Evolutionary conservation across 495 filamentous ascomycete species (phyloP), one percentile per base, ranked within the genome.

Genomic region (Pseudevernia furfuracea): DNA sequence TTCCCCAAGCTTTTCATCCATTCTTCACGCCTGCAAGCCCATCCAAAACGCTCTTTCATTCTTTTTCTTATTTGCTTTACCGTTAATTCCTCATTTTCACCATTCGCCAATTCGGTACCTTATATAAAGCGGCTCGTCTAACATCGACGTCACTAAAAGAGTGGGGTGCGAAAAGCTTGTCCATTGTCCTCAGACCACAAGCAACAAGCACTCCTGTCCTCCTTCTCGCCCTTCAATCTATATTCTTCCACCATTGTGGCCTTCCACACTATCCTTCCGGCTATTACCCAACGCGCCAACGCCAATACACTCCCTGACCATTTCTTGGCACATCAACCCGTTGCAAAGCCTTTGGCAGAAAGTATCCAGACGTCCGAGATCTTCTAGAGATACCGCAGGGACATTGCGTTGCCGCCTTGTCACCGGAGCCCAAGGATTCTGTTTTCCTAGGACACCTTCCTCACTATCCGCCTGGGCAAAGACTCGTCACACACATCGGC

Each of bases 131-230:
- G 4, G 25, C 25, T 32, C 49, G n/a, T 19, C 30, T 1, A 49
- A 1, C 15, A 19, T 32, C 52, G 52, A 55, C 52, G 52, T 55
- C 52, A 55, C 30, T 55, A 55, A 55, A 53, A 34, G 52, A 34
- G 52, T 55, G 52, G 52, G 52, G 52, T 55, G 52, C 52, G 5
- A 55, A 53, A 55, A 55, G 52, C 52, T 55, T 55, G 52, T 53
- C 28, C 49, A 53, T 53, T 53, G 49, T 63, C n/a, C 43, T 41
- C 39, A 43, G 34, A 63, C 10, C 61, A 44, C 61, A 63, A 63
- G 28, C 39, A 57, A 59, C 36, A 8, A 32, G 7, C 39, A 32
- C 39, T 28, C 38, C 52, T 57, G 30, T 48, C 34, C 38, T 57
- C 49, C 25, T 15, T 19, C 14, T 17, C n/a, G 17, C 23, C 21